A percentile compares a stretch with the other conserved stretches of the same genome.
phyloP scores from a whole-genome alignment of 1,284 basidiomycete species.

The Microbotryum scabiosae region DNA sequence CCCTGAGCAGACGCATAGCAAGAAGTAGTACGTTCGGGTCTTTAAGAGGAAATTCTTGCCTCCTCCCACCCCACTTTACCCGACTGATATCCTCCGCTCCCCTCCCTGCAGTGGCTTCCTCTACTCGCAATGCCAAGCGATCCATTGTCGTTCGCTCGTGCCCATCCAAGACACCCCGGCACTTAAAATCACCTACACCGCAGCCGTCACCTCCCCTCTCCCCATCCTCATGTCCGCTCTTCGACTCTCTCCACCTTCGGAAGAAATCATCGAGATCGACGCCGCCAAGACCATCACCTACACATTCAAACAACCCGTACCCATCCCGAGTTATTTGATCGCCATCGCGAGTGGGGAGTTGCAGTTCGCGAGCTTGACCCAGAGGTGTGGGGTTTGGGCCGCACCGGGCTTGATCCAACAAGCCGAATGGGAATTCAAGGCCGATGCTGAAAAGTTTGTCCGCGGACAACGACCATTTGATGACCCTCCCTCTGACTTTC shows the following conservation, averaged over 20 bases:
- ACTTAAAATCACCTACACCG: conserved; percentile 48
- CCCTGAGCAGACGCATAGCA: conserved; percentile 54
- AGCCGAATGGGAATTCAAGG: conserved; percentile 78
- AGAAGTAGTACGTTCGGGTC: neutral
- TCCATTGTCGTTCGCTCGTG: conserved; percentile 69
- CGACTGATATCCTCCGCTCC: too few species aligned
- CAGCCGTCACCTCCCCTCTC: conserved; percentile 62
- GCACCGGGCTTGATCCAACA: conserved; percentile 73
- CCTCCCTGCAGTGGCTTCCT: conserved; percentile 48
- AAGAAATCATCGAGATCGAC: conserved; percentile 43
- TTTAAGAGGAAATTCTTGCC: too few species aligned
- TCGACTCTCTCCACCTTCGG: conserved; percentile 59
- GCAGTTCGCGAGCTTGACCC: conserved; percentile 31
- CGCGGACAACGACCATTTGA: neutral
- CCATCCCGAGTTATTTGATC: conserved; percentile 72
- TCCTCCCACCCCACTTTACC: too few species aligned
- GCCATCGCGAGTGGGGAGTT: conserved; percentile 80
- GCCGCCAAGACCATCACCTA: conserved; percentile 41
- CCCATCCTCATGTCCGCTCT: conserved; percentile 77
- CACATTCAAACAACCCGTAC: conserved; percentile 61
- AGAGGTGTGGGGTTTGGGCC: conserved; percentile 68
- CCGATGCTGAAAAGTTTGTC: conserved; percentile 62
- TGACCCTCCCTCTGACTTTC: neutral
- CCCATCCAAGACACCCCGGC: conserved; percentile 65
- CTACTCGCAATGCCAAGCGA: conserved; percentile 88